Conservation (phyloP, 1,284 basidiomycete species). For the Neolentinus lepideus region DNA sequence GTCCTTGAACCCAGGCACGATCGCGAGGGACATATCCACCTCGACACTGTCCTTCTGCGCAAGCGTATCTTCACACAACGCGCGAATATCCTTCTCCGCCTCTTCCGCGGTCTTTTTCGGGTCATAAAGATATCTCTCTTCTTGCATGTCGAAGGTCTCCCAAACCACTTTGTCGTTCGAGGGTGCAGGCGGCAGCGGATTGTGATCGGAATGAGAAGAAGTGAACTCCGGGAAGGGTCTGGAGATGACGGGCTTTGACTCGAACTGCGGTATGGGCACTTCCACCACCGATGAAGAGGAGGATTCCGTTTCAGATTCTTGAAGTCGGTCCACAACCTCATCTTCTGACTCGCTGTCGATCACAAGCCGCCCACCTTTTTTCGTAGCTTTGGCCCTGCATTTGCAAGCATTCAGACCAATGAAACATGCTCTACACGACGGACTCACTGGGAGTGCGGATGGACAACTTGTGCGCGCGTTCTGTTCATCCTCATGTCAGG, state of each 20-base stretch:
- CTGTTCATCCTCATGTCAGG: no score
- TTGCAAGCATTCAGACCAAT: background rate
- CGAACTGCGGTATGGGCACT: background rate
- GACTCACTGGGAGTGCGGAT: background rate
- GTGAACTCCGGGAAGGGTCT: background rate
- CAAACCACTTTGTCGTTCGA: constrained; percentile 6
- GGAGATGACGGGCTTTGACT: background rate
- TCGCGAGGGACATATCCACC: background rate
- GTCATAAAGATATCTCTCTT: constrained; percentile 27
- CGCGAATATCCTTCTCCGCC: constrained; percentile 58
- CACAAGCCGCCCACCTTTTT: background rate
- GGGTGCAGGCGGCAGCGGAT: background rate
- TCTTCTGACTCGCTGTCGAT: background rate
- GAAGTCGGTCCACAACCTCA: background rate
- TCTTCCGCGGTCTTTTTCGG: constrained; percentile 33
- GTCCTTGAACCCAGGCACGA: background rate
- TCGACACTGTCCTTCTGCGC: constrained; percentile 12
- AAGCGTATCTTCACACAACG: constrained; percentile 45
- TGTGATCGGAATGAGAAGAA: background rate
- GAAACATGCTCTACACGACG: background rate
- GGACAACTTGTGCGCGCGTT: background rate
- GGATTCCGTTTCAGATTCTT: no score
- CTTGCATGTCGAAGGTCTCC: constrained; percentile 24
- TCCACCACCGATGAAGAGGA: no score
- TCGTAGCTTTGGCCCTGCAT: background rate